Evolutionary conservation across 495 filamentous ascomycete genomes (phyloP), one percentile per base, ranked within the genome.

Genomic region (Podospora bellae-mahoneyi): DNA sequence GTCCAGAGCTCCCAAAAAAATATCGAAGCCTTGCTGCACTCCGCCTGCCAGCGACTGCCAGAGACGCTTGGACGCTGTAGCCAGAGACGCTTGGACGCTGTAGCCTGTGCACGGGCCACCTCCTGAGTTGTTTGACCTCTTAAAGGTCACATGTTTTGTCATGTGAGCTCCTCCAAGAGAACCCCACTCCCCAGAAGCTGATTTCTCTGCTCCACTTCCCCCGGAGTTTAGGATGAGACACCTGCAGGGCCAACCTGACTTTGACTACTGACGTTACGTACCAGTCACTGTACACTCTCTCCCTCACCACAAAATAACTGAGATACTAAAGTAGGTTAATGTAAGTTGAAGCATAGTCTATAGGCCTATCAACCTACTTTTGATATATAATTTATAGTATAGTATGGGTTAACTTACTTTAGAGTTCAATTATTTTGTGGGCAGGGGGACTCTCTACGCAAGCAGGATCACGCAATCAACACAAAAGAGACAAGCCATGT

Each of bases 11-110:
- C 56, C 55, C 44, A 57, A 57, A 61, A 67, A 65, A 71, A 71
- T 64, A 66, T 71, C 65, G 65, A 71, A 71, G 69, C 62, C 69
- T 55, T 58, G 66, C 66, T 44, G 26, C 19, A 30, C 19, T 59
- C 28, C 55, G n/a, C 55, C 23, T 58, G 55, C 55, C 55, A 19
- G 55, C 18, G 9, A 16, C 39, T 48, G 39, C 6, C 39, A 39
- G 44, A 53, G 61, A 62, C 44, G 20, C 32, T 28, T 20, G 56
- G 30, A 32, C 30, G 30, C 30, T 66, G 64, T 54, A 60, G 59
- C 54, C 57, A 39, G 44, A 53, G 61, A 62, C 44, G 20, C 32
- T 28, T 20, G 56, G 30, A 32, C 30, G 30, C 30, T 66, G 64
- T 54, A 60, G 59, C 54, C 57, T 65, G 48, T 28, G 68, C 59